Evolutionary conservation across 2,329 filamentous ascomycete species (phyloP).

Genomic region (Pseudogymnoascus sp.): DNA sequence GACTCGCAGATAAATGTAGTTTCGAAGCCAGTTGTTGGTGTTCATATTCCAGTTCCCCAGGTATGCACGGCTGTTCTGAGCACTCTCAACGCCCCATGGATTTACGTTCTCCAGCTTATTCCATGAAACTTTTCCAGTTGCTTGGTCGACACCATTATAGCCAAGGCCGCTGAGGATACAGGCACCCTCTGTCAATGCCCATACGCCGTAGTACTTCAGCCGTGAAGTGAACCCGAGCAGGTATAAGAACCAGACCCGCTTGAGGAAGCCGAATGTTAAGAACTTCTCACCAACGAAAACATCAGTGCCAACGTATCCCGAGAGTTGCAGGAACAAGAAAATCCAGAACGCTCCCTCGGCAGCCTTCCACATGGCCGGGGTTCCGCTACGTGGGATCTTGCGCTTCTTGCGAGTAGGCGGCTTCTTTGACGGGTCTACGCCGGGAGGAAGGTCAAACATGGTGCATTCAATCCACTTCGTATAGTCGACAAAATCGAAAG

Average conservation of each 20-base stretch:
- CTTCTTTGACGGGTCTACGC: slow-evolving; percentile 75
- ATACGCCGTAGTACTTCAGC: slow-evolving; percentile 95
- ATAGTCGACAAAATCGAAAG: slow-evolving; percentile 94
- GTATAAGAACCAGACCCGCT: slow-evolving; percentile 71
- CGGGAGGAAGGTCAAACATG: slow-evolving; percentile 83
- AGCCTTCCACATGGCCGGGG: slow-evolving; percentile 73
- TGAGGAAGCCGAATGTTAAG: slow-evolving; percentile 59
- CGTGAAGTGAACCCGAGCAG: slow-evolving; percentile 76
- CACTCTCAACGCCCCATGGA: slow-evolving; percentile 76
- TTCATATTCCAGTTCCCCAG: slow-evolving; percentile 97
- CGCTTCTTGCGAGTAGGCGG: slow-evolving; percentile 83
- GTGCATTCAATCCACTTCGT: slow-evolving; percentile 84
- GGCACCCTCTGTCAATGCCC: slow-evolving; percentile 85
- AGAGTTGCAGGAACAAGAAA: slow-evolving; percentile 65
- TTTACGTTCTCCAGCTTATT: slow-evolving; percentile 85
- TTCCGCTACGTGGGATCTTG: slow-evolving; percentile 84
- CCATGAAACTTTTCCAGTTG: slow-evolving; percentile 81
- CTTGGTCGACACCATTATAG: slow-evolving; percentile 84
- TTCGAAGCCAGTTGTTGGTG: slow-evolving; percentile 92
- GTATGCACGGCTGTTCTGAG: slow-evolving; percentile 89
- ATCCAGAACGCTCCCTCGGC: slow-evolving; percentile 72
- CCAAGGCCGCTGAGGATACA: slow-evolving; percentile 92
- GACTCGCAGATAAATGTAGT: slow-evolving; percentile 92
- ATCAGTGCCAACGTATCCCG: slow-evolving; percentile 55
- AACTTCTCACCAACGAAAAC: slow-evolving; percentile 61